Evolutionary conservation across 768 basidiomycete genomes (phyloP).

Genomic region (Kwoniella bestiolae): DNA sequence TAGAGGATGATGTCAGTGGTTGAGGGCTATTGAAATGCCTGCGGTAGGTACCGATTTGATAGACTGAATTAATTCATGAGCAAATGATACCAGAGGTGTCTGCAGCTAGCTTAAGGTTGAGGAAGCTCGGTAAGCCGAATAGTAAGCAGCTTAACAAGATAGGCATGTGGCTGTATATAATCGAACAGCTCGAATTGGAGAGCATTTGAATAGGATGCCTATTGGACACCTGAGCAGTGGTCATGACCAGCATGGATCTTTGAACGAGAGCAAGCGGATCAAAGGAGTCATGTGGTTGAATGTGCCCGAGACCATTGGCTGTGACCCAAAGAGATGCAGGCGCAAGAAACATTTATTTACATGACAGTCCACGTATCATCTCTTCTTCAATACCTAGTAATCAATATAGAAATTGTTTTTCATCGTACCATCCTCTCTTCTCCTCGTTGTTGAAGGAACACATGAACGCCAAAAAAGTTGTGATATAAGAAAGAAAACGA

Average conservation of each 20-base stretch:
- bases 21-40: neutral
- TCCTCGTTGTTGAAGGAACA: neutral
- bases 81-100: neutral
- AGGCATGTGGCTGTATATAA: too few relatives aligned
- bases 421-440: neutral
- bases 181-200: too few relatives aligned
- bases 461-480: neutral
- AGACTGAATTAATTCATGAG: neutral
- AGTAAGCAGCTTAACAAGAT: too few relatives aligned
- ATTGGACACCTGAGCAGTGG: too few relatives aligned
- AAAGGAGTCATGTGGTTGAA: too few relatives aligned
- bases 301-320: neutral
- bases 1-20: constrained; percentile 5
- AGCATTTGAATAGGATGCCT: too few relatives aligned
- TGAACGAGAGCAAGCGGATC: too few relatives aligned
- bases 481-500: neutral
- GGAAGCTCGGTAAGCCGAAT: too few relatives aligned
- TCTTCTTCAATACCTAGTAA: neutral
- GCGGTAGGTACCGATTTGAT: neutral
- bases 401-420: neutral
- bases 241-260: too few relatives aligned
- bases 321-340: neutral
- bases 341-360: neutral
- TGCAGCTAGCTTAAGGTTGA: too few relatives aligned
- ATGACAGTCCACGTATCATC: neutral